A percentile compares a stretch with the other conserved stretches of the same genome.
Evolutionary conservation across 2,329 filamentous ascomycete genomes (phyloP).

Genomic region (Aspergillus neotritici): DNA sequence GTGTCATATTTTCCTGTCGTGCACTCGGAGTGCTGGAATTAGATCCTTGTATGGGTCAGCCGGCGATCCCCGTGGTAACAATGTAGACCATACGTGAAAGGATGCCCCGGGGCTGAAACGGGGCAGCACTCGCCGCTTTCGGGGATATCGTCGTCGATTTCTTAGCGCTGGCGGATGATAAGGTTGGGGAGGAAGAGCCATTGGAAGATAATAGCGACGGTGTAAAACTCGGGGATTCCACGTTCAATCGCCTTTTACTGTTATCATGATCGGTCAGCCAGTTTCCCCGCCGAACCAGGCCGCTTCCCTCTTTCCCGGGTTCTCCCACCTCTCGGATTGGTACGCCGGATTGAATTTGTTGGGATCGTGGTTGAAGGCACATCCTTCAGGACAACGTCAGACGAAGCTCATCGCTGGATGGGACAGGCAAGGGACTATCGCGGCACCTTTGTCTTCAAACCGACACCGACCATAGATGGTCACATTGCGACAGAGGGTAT

Average conservation of each 20-base stretch:
- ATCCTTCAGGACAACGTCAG: constrained; percentile 45
- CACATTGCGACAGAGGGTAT: constrained; percentile 86
- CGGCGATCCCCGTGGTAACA: background rate
- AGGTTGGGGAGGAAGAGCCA: constrained; percentile 25
- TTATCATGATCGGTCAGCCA: constrained; percentile 19
- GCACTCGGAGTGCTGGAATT: constrained; percentile 37
- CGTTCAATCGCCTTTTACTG: constrained; percentile 72
- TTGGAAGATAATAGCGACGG: constrained; percentile 49
- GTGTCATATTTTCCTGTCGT: constrained; percentile 36
- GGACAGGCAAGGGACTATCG: constrained; percentile 4
- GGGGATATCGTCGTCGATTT: constrained; percentile 72
- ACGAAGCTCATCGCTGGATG: constrained; percentile 5
- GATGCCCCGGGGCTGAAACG: constrained; percentile 42
- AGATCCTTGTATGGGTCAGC: constrained; percentile 33
- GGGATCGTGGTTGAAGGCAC: constrained; percentile 82
- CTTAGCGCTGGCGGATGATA: constrained; percentile 41
- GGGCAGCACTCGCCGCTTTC: constrained; percentile 80
- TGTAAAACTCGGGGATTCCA: constrained; percentile 93
- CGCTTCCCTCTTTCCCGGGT: constrained; percentile 4
- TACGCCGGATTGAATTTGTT: constrained; percentile 50
- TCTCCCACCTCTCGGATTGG: constrained; percentile 36
- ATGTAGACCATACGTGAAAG: constrained; percentile 32
- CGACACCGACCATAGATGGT: constrained; percentile 90
- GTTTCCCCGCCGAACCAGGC: constrained; percentile 1
- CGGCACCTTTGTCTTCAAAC: constrained; percentile 73